Evolutionary conservation across 805 yeast species (phyloP), one percentile per base, ranked within the genome.

Genomic region (Candida succiphila): DNA sequence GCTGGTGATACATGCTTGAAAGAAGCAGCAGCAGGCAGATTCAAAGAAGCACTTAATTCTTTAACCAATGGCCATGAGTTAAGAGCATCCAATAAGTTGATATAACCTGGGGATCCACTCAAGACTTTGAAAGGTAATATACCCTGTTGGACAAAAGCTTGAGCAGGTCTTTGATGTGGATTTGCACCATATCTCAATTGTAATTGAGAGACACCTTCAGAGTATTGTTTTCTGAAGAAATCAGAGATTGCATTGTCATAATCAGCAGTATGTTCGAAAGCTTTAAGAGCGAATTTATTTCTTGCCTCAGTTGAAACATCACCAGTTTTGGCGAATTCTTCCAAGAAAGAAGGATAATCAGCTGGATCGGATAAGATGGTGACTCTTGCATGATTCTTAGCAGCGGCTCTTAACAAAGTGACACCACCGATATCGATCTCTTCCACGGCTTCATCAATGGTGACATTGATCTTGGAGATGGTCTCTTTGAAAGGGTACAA

Each of bases 1-100:
- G 98, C 98, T 44, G 98, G 98, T 23, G 96, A 86, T 40, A 92
- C 97, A 62, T 92, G 98, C 71, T 92, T 92, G 69, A 92, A 92
- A 24, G 95, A 85, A 39, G 98, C 97, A 48, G 98, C 98, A 32
- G 98, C 98, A 32, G 98, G 98, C 51, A 92, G 72, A 61, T 84
- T 84, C 55, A 92, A 73, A 35, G 96, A 80, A 31, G 95, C 95
- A 38, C 92, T 81, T 49, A 92, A 76, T 67, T 92, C 98, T 67
- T 87, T 87, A 37, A 92, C 98, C 59, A 92, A 74, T 36, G 97
- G 98, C 98, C 98, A 92, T 6, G 97, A 85, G 68, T 92, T 92
- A 51, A 92, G 72, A 18, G 96, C 98, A 63, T 92, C 98, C 52
- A 92, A 72, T 54, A 92, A 68, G 69, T 92, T 92, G 60, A 92